Percentiles rank a stretch among this genome's conserved stretches.
These are phyloP conservation scores for Sicyos edulis DNA, from an alignment of 306 rosid genomes.

Conservation along the genomic window DNA sequence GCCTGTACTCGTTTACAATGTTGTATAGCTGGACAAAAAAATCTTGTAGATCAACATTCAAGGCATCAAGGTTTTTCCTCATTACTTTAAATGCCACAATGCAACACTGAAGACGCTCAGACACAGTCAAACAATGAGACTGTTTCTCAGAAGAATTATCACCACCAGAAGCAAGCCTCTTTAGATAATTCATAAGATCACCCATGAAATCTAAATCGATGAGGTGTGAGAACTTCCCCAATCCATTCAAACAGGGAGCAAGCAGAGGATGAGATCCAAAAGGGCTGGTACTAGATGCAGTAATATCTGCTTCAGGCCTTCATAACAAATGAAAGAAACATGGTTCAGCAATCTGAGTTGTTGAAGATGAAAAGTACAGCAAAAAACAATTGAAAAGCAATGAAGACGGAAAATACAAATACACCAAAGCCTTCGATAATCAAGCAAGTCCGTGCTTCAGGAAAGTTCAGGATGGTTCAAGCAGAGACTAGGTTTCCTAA, in stretches of 20 bases:
- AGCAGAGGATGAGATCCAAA: constrained; percentile 63
- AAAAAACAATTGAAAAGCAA: constrained; percentile 6
- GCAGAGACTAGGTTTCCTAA: not conserved
- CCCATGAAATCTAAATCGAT: constrained; percentile 90
- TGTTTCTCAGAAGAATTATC: constrained; percentile 34
- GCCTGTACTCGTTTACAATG: constrained; percentile 79
- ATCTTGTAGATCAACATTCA: constrained; percentile 91
- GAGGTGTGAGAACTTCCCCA: constrained; percentile 80
- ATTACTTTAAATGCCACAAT: constrained; percentile 91
- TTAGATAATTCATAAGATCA: constrained; percentile 73
- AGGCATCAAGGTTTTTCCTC: constrained; percentile 87
- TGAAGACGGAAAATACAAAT: not conserved
- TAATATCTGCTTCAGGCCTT: constrained; percentile 53
- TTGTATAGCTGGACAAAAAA: constrained; percentile 85
- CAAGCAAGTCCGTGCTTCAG: not conserved
- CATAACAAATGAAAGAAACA: constrained; percentile 28
- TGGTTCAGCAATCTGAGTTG: constrained; percentile 27
- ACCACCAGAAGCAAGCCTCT: constrained; percentile 61
- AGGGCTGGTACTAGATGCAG: constrained; percentile 28
- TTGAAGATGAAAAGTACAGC: not conserved
- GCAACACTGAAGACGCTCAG: constrained; percentile 92
- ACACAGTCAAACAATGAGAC: constrained; percentile 50
- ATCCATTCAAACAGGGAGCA: constrained; percentile 80
- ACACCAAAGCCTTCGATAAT: not conserved
- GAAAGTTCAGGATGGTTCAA: not conserved